Percentiles rank a stretch among this genome's conserved stretches.
Evolutionary conservation across 2,329 filamentous ascomycete genomes (phyloP).

Genomic region (Colletotrichum incanum): DNA sequence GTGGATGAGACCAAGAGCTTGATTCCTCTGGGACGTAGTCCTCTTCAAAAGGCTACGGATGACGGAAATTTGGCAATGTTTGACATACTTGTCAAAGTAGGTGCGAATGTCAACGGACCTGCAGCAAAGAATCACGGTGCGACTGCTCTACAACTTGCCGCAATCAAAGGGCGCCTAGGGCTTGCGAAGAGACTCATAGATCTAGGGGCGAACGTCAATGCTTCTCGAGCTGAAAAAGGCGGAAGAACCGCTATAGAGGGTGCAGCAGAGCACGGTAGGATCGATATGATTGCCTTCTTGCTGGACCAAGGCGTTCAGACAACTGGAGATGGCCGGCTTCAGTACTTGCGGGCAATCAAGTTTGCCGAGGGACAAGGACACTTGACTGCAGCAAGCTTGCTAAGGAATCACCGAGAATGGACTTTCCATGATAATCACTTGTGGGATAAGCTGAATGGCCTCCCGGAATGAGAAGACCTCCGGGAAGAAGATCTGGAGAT

Average conservation of each 20-base stretch:
- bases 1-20: not conserved
- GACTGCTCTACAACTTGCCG: conserved; percentile 12
- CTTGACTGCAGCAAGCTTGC: not conserved
- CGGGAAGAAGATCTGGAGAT: not conserved
- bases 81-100: not conserved
- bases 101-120: not conserved
- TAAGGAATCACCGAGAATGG: conserved; percentile 5
- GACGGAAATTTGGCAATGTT: not conserved
- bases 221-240: not conserved
- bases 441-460: not conserved
- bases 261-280: conserved; percentile 16
- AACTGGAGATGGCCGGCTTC: not conserved
- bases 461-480: not conserved
- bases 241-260: conserved; percentile 22
- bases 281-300: conserved; percentile 8
- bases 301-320: not conserved
- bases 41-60: not conserved
- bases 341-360: conserved; percentile 20
- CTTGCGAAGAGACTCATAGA: conserved; percentile 7
- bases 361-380: not conserved
- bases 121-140: fast-evolving
- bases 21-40: not conserved
- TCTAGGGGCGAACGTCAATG: conserved; percentile 5
- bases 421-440: not conserved
- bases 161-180: not conserved